Conservation (phyloP, 2,329 filamentous ascomycete species). For the Claviceps maximensis region DNA sequence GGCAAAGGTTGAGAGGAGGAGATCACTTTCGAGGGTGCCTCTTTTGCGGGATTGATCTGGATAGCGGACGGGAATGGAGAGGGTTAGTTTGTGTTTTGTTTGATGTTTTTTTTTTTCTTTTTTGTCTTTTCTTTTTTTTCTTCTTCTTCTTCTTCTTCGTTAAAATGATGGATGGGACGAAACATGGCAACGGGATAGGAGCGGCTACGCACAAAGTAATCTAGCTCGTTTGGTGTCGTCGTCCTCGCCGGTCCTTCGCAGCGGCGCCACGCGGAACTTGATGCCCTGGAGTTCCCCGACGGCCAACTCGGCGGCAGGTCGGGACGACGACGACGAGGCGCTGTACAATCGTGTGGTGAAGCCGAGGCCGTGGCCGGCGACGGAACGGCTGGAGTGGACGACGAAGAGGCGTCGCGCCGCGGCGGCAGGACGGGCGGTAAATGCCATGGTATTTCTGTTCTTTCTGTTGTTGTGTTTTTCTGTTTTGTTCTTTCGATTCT, state of each 20-base stretch:
- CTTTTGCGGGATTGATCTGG: constrained; percentile 93
- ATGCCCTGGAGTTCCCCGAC: constrained; percentile 83
- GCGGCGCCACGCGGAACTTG: constrained; percentile 78
- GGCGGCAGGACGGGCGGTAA: constrained; percentile 10
- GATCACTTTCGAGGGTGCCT: constrained; percentile 88
- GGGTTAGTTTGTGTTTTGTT: neutral
- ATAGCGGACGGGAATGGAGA: neutral
- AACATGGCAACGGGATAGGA: neutral
- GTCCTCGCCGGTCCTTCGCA: constrained; percentile 74
- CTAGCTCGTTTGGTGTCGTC: constrained; percentile 75
- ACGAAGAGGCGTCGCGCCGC: neutral
- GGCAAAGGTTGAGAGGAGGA: constrained; percentile 92
- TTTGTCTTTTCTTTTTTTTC: neutral
- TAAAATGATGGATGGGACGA: constrained; percentile 4
- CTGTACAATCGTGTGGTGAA: constrained; percentile 1
- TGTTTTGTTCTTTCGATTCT: too few species aligned
- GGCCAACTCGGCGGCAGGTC: constrained; percentile 43
- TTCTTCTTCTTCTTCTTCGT: neutral
- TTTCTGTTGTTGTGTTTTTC: neutral
- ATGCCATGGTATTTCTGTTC: constrained; percentile 4
- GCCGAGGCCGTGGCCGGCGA: constrained; percentile 1
- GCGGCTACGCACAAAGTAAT: constrained; percentile 46
- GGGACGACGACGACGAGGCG: neutral
- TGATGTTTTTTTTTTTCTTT: neutral
- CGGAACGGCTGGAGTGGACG: neutral